Evolutionary conservation across 345 rosid species (phyloP).

Genomic region (Psidium friedrichsthalianum): DNA sequence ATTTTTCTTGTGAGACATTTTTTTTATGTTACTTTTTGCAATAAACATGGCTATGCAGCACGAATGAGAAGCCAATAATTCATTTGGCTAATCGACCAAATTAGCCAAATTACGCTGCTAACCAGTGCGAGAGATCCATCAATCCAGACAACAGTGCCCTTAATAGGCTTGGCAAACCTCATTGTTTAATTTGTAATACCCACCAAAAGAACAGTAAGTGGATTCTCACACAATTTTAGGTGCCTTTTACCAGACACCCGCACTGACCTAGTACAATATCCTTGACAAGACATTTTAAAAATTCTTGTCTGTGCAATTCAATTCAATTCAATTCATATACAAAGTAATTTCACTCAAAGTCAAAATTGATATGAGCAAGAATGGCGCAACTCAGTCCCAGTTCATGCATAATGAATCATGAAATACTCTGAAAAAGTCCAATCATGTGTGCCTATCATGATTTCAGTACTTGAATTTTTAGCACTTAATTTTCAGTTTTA

Average conservation of each 20-base stretch:
- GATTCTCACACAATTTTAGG: not conserved
- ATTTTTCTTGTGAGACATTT: not conserved
- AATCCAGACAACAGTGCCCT: not conserved
- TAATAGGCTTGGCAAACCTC: not conserved
- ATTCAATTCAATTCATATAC: not conserved
- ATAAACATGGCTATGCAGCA: not conserved
- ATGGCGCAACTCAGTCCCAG: not conserved
- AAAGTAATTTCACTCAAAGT: not conserved
- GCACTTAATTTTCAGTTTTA: not conserved
- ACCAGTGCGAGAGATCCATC: not conserved
- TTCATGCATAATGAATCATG: not conserved
- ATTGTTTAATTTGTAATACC: not conserved
- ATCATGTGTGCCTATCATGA: not conserved
- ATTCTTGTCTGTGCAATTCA: not conserved
- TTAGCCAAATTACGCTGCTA: not conserved
- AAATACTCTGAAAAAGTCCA: not conserved
- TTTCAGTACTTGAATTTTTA: not conserved
- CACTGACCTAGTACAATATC: not conserved
- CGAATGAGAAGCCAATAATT: not conserved
- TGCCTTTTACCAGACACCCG: not conserved
- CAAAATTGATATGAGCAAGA: not conserved
- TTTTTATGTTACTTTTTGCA: not conserved
- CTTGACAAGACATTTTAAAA: not conserved
- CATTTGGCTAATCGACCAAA: not conserved
- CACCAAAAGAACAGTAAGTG: not conserved